Evolutionary conservation across 148 eudicot genomes (phyloP).

Genomic region (Silene conica): DNA sequence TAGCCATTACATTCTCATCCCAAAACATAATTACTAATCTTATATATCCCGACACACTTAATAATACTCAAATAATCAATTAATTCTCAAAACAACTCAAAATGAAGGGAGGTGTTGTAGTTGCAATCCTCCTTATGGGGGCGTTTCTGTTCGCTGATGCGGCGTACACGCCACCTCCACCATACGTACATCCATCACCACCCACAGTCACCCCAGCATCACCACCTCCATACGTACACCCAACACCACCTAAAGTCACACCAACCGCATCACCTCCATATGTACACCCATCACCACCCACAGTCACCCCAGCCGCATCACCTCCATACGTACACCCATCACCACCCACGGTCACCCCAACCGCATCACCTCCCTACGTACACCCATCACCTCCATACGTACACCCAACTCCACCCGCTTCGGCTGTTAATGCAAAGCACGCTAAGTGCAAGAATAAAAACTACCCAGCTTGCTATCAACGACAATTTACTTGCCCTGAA

Average conservation of each 20-base stretch:
- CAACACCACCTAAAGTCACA: not conserved
- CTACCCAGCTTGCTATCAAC: conserved; percentile 25
- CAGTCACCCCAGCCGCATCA: not conserved
- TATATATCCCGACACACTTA: not conserved
- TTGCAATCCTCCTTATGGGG: not conserved
- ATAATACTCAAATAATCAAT: not conserved
- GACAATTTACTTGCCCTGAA: conserved; percentile 36
- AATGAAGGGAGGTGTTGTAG: conserved; percentile 4
- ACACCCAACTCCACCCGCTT: no score
- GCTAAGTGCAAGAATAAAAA: conserved; percentile 40
- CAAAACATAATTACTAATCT: not conserved
- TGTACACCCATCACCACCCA: not conserved
- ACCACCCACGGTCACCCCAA: not conserved
- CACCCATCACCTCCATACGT: not conserved
- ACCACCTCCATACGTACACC: not conserved
- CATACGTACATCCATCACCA: not conserved
- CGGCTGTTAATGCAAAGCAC: conserved; percentile 23
- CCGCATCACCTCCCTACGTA: not conserved
- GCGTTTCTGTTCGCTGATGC: conserved; percentile 15
- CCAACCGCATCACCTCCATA: not conserved
- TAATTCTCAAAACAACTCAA: not conserved
- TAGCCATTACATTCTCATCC: conserved; percentile 27
- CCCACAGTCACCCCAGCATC: conserved; percentile 1
- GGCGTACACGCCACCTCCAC: conserved; percentile 1
- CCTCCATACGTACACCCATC: not conserved